Conservation (phyloP, 169 alveolate genomes). For the Cryptosporidium bovis region DNA sequence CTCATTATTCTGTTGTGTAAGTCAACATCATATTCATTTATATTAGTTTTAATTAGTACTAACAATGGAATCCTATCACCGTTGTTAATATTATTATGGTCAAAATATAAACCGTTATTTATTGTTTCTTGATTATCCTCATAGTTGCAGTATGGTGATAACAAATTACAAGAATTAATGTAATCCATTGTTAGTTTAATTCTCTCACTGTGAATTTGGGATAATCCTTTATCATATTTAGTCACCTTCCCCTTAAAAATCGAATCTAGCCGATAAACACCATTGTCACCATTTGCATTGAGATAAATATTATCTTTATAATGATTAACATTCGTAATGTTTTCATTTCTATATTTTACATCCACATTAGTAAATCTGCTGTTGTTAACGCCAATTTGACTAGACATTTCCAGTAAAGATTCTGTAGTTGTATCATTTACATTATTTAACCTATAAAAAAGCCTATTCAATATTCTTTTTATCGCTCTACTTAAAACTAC, state of each 20-base stretch:
- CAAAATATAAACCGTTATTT: not conserved
- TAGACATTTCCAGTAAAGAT: conserved; percentile 3
- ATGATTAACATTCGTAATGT: not conserved
- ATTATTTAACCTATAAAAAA: not conserved
- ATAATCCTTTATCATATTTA: conserved; percentile 28
- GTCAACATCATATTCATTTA: not conserved
- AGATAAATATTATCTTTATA: not conserved
- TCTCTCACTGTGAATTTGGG: conserved; percentile 15
- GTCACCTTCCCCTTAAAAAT: not conserved
- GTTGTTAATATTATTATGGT: not conserved
- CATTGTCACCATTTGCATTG: not conserved
- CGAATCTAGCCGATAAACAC: not conserved
- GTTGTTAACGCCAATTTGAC: not conserved
- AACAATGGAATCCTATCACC: conserved; percentile 18
- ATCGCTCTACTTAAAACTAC: conserved; percentile 1
- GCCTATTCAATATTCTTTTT: conserved; percentile 20
- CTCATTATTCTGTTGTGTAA: not conserved
- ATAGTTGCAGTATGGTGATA: conserved; percentile 18
- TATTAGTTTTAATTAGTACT: conserved; percentile 13
- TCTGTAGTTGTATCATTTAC: conserved; percentile 35
- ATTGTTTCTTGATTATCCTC: not conserved
- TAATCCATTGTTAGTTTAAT: conserved; percentile 53
- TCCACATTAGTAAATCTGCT: not conserved
- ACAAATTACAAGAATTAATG: conserved; percentile 26
- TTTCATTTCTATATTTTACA: not conserved